Evolutionary conservation across 163 green algal species (phyloP).

Genomic region (Scenedesmus sp.): DNA sequence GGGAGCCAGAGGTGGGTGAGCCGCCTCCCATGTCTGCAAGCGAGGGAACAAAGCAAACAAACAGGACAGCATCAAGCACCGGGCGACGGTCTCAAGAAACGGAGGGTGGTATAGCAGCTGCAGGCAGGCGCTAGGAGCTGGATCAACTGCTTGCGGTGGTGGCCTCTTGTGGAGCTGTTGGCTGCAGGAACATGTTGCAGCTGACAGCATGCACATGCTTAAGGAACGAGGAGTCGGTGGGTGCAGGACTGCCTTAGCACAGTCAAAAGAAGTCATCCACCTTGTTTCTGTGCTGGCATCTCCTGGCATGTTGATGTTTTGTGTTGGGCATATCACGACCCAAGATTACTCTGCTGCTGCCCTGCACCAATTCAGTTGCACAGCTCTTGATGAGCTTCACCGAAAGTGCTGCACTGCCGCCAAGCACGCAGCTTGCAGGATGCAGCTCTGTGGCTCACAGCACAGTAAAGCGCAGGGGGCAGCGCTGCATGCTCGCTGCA

Average conservation of each 20-base stretch:
- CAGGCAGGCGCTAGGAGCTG: neutral
- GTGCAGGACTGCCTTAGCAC: too few species aligned
- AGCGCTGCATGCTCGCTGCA: neutral
- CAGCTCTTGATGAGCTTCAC: too few species aligned
- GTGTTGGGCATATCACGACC: too few species aligned
- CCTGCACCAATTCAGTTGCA: too few species aligned
- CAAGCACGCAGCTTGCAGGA: neutral
- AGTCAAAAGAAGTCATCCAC: too few species aligned
- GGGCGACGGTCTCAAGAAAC: too few species aligned
- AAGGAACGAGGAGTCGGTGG: too few species aligned
- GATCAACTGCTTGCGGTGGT: neutral
- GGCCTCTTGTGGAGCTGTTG: neutral
- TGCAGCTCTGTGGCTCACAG: neutral
- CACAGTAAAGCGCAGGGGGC: neutral
- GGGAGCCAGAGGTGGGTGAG: neutral
- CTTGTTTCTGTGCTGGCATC: too few species aligned
- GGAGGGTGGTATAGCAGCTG: too few species aligned
- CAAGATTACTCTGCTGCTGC: too few species aligned
- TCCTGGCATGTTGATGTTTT: too few species aligned
- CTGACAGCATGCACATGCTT: neutral
- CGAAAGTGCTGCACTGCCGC: too few species aligned
- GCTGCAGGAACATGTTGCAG: neutral
- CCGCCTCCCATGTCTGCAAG: neutral
- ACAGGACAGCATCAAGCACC: neutral
- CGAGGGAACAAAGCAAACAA: neutral